Base-by-base conservation (phyloP, 1,284 basidiomycete genomes). In the Naganishia albida region DNA sequence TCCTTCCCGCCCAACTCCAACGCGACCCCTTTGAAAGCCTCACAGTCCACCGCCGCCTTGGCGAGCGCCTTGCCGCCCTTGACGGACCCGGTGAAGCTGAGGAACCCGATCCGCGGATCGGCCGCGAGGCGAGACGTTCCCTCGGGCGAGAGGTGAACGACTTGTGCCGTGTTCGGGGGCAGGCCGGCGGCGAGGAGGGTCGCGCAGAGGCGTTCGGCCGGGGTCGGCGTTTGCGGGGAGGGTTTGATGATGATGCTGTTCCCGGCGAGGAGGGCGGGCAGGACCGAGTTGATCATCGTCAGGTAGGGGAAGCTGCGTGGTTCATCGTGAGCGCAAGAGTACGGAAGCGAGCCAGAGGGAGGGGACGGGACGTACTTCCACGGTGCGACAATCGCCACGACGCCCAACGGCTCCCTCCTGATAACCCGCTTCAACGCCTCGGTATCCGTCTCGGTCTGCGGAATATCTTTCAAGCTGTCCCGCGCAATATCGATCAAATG, bases 251-350 rank as follows among this genome's bases (percentile, higher is more conserved):
- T 79, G 16, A 97, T 90, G 0, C 90, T 81, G 77, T 98, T 97
- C 30, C 94, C 81, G 6, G 91, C 86, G 43, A 95, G 82, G 67
- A 97, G 81, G 0, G 92, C 91, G 1, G 93, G 93, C 38, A 97
- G 84, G 62, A 97, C 86, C 1, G 90, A 87, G 79, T 97, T 97
- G 77, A 97, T 85, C 42, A 90, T 86, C 51, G 88, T 88, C 54
- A 96, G 85, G 80, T 92, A 94, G 0, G 93, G 93, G 78, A 85
- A 95, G 78, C 90, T 93, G n/a, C n/a, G n/a, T n/a, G n/a, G n/a
- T n/a, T n/a, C n/a, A n/a, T n/a, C n/a, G n/a, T n/a, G n/a, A n/a
- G n/a, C n/a, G n/a, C n/a, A n/a, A n/a, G n/a, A n/a, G n/a, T n/a
- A n/a, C 0, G 15, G 7, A 6, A 28, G 38, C 38, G 34, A 53